Conservation (phyloP, 2,329 filamentous ascomycete species). For the Basipetospora chlamydospora region DNA sequence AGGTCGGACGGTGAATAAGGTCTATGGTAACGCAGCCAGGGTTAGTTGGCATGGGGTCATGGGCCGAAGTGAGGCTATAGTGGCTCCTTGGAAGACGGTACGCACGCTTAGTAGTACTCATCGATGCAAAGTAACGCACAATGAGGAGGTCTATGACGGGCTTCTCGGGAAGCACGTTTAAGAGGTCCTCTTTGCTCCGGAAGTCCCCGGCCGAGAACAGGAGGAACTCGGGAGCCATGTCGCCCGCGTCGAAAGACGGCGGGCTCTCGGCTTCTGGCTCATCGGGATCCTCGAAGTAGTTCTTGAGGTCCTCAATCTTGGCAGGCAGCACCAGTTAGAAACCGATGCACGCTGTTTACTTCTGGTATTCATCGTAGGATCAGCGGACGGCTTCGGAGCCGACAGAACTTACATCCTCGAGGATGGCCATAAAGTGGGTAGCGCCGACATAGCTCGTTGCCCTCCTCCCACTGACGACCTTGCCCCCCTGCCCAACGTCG, state of each 20-base stretch:
- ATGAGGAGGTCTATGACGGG: slow-evolving; percentile 33
- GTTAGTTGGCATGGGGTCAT: slow-evolving; percentile 6
- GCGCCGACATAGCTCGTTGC: slow-evolving; percentile 40
- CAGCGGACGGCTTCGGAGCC: too few relatives aligned
- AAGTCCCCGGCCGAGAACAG: slow-evolving; percentile 24
- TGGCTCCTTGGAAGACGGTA: slow-evolving; percentile 2
- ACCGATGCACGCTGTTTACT: too few relatives aligned
- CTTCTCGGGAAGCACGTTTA: slow-evolving; percentile 32
- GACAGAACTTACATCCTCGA: slow-evolving; percentile 36
- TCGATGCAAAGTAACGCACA: slow-evolving; percentile 37
- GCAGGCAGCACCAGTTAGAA: too few relatives aligned
- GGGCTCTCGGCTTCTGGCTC: slow-evolving; percentile 19
- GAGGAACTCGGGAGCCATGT: slow-evolving; percentile 22
- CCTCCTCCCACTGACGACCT: slow-evolving; percentile 27
- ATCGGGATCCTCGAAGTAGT: slow-evolving; percentile 37
- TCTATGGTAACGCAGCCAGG: slow-evolving; percentile 24
- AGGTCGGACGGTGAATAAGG: slow-evolving; percentile 37
- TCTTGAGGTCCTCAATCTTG: slow-evolving; percentile 47
- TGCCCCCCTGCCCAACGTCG: slow-evolving; percentile 16
- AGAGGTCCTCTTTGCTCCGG: slow-evolving; percentile 28
- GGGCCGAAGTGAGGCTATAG: background rate
- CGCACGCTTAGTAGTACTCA: slow-evolving; percentile 36
- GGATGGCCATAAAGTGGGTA: slow-evolving; percentile 45
- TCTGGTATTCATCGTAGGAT: too few relatives aligned
- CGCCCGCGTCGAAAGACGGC: slow-evolving; percentile 19